Evolutionary conservation across 2,329 filamentous ascomycete genomes (phyloP), one percentile per base, ranked within the genome.

Genomic region (Colletotrichum liriopes): DNA sequence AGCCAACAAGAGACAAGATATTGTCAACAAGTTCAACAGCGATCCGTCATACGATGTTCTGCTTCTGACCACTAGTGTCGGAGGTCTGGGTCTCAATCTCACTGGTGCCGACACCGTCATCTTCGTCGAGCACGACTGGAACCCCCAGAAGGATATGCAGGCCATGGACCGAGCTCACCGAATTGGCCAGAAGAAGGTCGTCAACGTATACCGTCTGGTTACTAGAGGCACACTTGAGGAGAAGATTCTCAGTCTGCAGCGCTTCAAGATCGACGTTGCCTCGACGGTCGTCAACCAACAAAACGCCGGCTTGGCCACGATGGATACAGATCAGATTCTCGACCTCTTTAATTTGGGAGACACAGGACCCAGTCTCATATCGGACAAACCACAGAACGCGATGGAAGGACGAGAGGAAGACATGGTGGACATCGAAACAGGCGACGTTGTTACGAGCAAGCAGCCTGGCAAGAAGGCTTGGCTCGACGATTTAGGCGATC

Each of bases 91-190:
- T 37, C 89, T 99, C 68, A 99, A 99, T 82, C 85, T 99, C 75
- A 99, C 96, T 0, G 96, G 96, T 76, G 96, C 96, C 4, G 96
- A 99, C 82, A 99, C 96, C 0, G 96, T 99, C 81, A 99, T 99
- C 77, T 99, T 99, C 78, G 97, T 99, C 39, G 96, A 99, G 83
- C 97, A 99, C 82, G 96, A 99, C 82, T 99, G 96, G 96, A 99
- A 99, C 81, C 96, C 96, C 41, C 96, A 99, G 81, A 98, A 98
- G 82, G 96, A 99, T 83, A 90, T 99, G 76, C 96, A 99, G 80
- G 96, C 96, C 76, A 99, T 99, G 96, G 96, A 99, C 80, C 94
- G 96, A 72, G 96, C 96, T 11, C 96, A 99, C 86, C 92, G 96
- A 77, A 98, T 99, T 78, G 96, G 96, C 2, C 96, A 99, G 86